Conservation (phyloP, 192 early-diverging fungal species). For the Cladochytrium replicatum region DNA sequence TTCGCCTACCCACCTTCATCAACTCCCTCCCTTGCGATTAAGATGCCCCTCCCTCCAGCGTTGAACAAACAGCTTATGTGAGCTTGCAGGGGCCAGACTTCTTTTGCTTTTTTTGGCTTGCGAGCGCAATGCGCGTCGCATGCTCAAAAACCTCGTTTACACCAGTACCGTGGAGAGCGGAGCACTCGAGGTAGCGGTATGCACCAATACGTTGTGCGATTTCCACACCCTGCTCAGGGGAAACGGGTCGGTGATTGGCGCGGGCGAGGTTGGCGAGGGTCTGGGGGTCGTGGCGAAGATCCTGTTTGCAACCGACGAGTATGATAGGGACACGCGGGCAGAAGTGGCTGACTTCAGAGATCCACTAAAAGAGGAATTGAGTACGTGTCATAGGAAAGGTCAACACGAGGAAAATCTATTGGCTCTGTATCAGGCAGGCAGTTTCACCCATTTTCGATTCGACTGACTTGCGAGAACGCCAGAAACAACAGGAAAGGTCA, state of each 20-base stretch:
- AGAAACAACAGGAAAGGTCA: no score
- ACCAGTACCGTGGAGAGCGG: slow-evolving; percentile 69
- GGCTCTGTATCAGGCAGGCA: no score
- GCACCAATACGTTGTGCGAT: slow-evolving; percentile 82
- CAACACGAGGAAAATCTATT: no score
- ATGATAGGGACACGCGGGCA: slow-evolving; percentile 64
- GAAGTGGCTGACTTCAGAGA: slow-evolving; percentile 72
- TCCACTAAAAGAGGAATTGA: slow-evolving; percentile 54
- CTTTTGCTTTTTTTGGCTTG: slow-evolving; percentile 9
- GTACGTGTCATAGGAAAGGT: background rate
- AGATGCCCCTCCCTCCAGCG: no score
- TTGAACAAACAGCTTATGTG: no score
- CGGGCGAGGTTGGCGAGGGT: slow-evolving; percentile 69
- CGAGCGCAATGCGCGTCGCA: slow-evolving; percentile 72
- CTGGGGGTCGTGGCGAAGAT: slow-evolving; percentile 59
- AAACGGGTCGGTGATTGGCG: slow-evolving; percentile 64
- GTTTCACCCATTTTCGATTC: no score
- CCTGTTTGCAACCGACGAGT: slow-evolving; percentile 73
- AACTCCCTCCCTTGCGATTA: no score
- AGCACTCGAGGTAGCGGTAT: slow-evolving; percentile 84
- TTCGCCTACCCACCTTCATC: no score
- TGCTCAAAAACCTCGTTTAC: slow-evolving; percentile 80
- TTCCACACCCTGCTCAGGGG: slow-evolving; percentile 48
- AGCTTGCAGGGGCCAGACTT: no score
- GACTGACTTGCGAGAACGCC: no score